phyloP scores from a whole-genome alignment of 345 rosid genomes.

The Gossypium ekmanianum region DNA sequence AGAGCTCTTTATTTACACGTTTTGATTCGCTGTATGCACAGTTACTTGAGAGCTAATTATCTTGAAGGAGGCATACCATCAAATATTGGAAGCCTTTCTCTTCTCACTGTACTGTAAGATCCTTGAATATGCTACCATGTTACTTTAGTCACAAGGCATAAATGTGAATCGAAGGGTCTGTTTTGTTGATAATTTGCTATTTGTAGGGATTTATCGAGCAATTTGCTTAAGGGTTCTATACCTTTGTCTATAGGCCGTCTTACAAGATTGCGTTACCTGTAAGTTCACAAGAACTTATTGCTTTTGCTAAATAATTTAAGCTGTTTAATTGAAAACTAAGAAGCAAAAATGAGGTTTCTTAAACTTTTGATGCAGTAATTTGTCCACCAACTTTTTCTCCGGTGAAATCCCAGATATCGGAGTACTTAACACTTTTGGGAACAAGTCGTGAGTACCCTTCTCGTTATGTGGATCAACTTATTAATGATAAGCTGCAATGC shows the following conservation, averaged over 20 bases:
- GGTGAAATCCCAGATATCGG: conserved; percentile 94
- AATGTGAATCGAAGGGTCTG: neutral
- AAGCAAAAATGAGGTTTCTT: neutral
- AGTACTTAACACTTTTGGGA: conserved; percentile 67
- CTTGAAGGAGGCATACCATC: conserved; percentile 91
- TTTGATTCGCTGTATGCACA: conserved; percentile 22
- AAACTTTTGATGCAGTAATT: conserved; percentile 35
- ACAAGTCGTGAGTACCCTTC: conserved; percentile 58
- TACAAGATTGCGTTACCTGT: conserved; percentile 55
- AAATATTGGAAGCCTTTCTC: conserved; percentile 70
- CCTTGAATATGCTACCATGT: neutral
- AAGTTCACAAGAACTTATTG: conserved; percentile 27
- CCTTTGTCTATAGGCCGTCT: conserved; percentile 81
- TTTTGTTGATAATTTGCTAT: neutral
- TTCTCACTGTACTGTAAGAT: conserved; percentile 72
- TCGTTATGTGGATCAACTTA: neutral
- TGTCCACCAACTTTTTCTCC: conserved; percentile 43
- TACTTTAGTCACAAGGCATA: neutral
- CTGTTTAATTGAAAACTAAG: neutral
- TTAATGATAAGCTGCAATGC: neutral
- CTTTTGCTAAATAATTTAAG: conserved; percentile 7
- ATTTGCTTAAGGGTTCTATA: conserved; percentile 76
- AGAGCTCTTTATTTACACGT: neutral
- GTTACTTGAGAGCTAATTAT: conserved; percentile 87
- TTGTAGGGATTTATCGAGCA: conserved; percentile 88